Conservation (phyloP, 148 eudicot species). For the Camellia sinensis region DNA sequence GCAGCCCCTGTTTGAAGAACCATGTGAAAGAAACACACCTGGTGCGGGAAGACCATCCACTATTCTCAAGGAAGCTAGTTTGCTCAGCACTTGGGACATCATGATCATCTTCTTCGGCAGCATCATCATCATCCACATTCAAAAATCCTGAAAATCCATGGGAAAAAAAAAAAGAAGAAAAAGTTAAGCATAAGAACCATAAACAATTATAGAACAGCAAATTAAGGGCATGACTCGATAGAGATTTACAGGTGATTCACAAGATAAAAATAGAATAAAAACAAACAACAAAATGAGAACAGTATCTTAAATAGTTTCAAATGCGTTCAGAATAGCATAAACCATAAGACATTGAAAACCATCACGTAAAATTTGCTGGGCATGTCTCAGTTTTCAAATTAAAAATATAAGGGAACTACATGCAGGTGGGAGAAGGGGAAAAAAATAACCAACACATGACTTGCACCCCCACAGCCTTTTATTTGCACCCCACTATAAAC, state of each 20-base stretch:
- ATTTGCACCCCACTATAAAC: too few species aligned
- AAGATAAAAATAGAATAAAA: background rate
- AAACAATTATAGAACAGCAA: background rate
- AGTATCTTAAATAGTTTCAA: background rate
- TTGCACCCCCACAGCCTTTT: too few species aligned
- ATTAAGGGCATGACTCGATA: background rate
- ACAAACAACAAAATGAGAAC: background rate
- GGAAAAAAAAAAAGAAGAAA: background rate
- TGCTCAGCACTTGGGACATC: slow-evolving; percentile 57
- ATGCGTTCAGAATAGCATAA: background rate
- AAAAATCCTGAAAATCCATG: slow-evolving; percentile 58
- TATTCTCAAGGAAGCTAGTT: slow-evolving; percentile 58
- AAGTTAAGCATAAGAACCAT: slow-evolving; percentile 6
- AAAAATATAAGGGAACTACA: too few species aligned
- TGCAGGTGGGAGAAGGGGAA: too few species aligned
- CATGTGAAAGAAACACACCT: slow-evolving; percentile 43
- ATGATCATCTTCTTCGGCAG: slow-evolving; percentile 59
- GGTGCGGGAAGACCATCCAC: slow-evolving; percentile 98
- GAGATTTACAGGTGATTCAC: background rate
- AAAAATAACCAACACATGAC: too few species aligned
- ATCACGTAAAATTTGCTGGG: too few species aligned
- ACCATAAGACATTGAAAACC: background rate
- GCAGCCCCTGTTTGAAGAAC: background rate
- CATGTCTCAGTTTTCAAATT: background rate
- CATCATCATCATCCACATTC: slow-evolving; percentile 84